Base-by-base conservation (phyloP, 2,329 filamentous ascomycete genomes). In the Aureobasidium sp. region DNA sequence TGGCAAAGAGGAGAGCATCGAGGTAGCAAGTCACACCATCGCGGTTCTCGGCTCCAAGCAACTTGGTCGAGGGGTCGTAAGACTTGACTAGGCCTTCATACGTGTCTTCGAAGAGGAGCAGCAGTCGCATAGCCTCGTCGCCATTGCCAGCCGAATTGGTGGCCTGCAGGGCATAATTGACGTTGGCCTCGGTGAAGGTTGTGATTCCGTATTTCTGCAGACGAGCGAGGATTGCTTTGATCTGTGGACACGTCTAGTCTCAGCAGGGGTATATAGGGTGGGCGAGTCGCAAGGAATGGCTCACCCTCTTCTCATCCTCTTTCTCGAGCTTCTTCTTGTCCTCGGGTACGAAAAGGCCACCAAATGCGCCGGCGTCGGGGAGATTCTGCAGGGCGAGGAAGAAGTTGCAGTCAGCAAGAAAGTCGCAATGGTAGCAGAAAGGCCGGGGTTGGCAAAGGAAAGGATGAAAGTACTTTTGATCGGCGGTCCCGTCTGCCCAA, bases 1-100 rank as follows among this genome's bases (percentile, higher is more conserved):
- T 97, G 72, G 93, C 89, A 72, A 97, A 97, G 1, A 99, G 81
- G 27, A 97, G 77, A 0, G 93, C 83, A 72, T 97, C 94, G 16
- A 97, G 79, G 72, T 95, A 97, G 77, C 94, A 99, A n/a, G 93
- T 97, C 39, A 96, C 91, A 52, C 84, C 85, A 48, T 87, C 82
- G 52, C 91, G 82, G 70, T 99, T 99, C 68, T 90, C 88, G 13
- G 94, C 93, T 7, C 94, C 94, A 5, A 90, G 77, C 78, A 97
- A 86, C 62, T 83, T 82, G 8, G 88, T 81, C 59, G 81, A 81
- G 9, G 90, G 85, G 60, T 90, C 82, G 75, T 90, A 96, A 15
- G 85, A 83, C 65, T 86, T 81, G 66, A 97, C 83, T 42, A 90
- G 84, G 16, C 93, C 92, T 34, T 90, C 84, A 42, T 90, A 86